Evolutionary conservation across 345 rosid species (phyloP).

Genomic region (Eucalyptus tenuipes): DNA sequence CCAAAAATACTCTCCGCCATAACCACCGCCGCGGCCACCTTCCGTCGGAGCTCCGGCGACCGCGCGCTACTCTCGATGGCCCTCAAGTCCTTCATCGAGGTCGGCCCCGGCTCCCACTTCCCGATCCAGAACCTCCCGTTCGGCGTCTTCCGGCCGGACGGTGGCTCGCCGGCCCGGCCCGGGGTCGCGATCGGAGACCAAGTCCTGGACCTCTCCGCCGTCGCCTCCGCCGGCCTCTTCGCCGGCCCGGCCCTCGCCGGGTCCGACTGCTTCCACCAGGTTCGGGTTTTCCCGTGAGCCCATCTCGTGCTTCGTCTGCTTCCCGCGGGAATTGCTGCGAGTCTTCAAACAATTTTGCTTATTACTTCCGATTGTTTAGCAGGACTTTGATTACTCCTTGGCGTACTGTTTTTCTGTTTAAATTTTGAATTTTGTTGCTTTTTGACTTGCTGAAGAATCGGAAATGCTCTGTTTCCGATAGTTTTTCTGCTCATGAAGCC

Average conservation of each 20-base stretch:
- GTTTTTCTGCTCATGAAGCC: background rate
- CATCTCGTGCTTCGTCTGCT: background rate
- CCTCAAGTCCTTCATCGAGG: slow-evolving; percentile 56
- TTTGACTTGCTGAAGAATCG: background rate
- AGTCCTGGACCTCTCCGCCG: slow-evolving; percentile 67
- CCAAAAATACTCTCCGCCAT: background rate
- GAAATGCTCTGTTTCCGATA: background rate
- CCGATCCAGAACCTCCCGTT: slow-evolving; percentile 94
- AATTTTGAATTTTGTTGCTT: background rate
- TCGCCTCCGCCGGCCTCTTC: slow-evolving; percentile 71
- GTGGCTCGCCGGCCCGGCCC: slow-evolving; percentile 45
- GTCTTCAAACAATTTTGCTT: background rate
- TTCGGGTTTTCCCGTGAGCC: background rate
- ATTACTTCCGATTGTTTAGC: background rate
- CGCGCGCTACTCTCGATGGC: slow-evolving; percentile 8
- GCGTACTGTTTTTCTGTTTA: background rate
- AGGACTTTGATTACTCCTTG: background rate
- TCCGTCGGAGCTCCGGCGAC: background rate
- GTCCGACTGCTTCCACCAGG: slow-evolving; percentile 88
- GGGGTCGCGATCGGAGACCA: slow-evolving; percentile 79
- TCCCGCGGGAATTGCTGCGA: background rate
- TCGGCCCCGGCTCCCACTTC: slow-evolving; percentile 61
- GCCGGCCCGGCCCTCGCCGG: slow-evolving; percentile 45
- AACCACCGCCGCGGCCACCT: background rate
- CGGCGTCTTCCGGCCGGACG: slow-evolving; percentile 65